phyloP scores from a whole-genome alignment of 192 early-diverging fungal genomes.

The Mortierella alpina region DNA sequence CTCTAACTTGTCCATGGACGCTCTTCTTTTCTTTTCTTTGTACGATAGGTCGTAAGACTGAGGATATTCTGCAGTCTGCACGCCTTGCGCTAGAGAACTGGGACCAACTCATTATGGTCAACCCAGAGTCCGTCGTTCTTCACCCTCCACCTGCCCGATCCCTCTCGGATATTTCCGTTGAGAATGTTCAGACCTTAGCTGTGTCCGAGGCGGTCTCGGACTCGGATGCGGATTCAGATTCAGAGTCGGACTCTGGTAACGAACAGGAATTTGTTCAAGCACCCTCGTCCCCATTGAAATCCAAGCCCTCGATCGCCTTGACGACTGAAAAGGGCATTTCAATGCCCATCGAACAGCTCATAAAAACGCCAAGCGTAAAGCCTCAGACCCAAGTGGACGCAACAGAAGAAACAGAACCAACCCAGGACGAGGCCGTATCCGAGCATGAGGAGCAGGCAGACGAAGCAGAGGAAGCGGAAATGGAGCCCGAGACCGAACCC shows the following conservation, averaged over 20 bases:
- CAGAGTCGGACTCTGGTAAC: slow-evolving; percentile 13
- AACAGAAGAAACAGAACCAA: background rate
- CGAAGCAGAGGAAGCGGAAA: background rate
- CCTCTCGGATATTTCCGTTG: slow-evolving; percentile 2
- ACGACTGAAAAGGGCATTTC: background rate
- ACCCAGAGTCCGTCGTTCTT: slow-evolving; percentile 31
- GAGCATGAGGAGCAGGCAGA: background rate
- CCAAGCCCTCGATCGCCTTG: slow-evolving; percentile 30
- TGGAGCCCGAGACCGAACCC: background rate
- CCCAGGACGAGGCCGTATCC: background rate
- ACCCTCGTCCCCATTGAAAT: slow-evolving; percentile 39
- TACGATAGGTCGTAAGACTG: slow-evolving; percentile 41
- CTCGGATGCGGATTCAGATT: slow-evolving; percentile 6
- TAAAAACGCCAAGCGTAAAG: too few species aligned
- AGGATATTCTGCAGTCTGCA: slow-evolving; percentile 46
- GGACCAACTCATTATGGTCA: slow-evolving; percentile 41
- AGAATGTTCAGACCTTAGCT: slow-evolving; percentile 13
- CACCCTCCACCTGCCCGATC: slow-evolving; percentile 36
- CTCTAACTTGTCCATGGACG: background rate
- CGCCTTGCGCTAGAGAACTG: slow-evolving; percentile 45
- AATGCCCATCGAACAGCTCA: background rate
- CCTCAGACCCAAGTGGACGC: too few species aligned
- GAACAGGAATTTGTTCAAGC: slow-evolving; percentile 39
- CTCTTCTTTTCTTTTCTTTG: background rate
- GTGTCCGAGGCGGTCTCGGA: slow-evolving; percentile 8